phyloP scores from a whole-genome alignment of 2,329 filamentous ascomycete genomes.

The Apiospora hydei region DNA sequence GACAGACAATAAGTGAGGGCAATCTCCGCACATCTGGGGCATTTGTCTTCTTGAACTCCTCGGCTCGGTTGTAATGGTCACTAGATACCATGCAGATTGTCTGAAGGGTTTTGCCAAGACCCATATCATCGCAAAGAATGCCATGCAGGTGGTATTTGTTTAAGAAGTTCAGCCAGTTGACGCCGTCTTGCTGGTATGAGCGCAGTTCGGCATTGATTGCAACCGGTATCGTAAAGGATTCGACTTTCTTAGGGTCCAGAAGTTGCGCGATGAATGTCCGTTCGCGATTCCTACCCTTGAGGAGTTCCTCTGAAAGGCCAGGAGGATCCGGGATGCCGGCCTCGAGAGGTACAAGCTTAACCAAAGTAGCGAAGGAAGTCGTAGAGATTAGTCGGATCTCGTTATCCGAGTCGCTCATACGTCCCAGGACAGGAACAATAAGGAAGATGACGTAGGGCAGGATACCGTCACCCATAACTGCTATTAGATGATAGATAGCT shows the following conservation, averaged over 20 bases:
- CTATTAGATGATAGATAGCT: conserved; percentile 94
- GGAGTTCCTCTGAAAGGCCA: conserved; percentile 84
- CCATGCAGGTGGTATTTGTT: conserved; percentile 98
- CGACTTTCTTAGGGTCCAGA: conserved; percentile 95
- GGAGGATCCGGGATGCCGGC: conserved; percentile 97
- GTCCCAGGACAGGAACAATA: conserved; percentile 92
- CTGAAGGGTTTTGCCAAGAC: conserved; percentile 95
- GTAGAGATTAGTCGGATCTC: conserved; percentile 94
- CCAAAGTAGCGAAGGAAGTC: conserved; percentile 94
- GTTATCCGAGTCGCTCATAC: conserved; percentile 98
- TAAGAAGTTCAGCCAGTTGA: conserved; percentile 98
- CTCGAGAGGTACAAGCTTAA: conserved; percentile 96
- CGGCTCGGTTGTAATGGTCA: conserved; percentile 91
- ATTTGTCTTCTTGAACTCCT: conserved; percentile 85
- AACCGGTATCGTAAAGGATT: conserved; percentile 91
- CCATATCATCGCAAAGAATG: conserved; percentile 99
- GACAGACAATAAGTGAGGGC: conserved; percentile 93
- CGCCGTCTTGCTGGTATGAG: conserved; percentile 97
- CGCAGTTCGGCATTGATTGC: conserved; percentile 96
- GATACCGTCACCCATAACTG: conserved; percentile 97
- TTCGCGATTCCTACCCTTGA: conserved; percentile 91
- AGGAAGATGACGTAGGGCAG: conserved; percentile 98
- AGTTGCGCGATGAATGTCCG: conserved; percentile 97
- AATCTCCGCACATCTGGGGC: conserved; percentile 79
- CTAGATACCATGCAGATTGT: conserved; percentile 98